Evolutionary conservation across 2,329 filamentous ascomycete genomes (phyloP), one percentile per base, ranked within the genome.

Genomic region (Pseudogymnoascus sp.): DNA sequence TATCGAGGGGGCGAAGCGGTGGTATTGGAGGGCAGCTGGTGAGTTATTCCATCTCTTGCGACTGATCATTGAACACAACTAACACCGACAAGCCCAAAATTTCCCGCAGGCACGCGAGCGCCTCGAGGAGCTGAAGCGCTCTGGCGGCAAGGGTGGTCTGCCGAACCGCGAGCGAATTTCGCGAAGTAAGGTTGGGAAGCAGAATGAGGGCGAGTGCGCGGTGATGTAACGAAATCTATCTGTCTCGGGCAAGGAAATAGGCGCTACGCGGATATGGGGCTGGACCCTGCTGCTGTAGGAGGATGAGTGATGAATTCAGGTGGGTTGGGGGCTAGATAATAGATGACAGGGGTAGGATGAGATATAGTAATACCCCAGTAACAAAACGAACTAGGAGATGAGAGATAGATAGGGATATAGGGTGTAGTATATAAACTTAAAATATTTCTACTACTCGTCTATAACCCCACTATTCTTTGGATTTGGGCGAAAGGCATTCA

Each of bases 21-120:
- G 94, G 94, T 99, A 99, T 77, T 97, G 92, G 83, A 83, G 93
- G 74, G 92, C 94, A 75, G 94, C 94, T 72, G 89, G 93, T 97
- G 81, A 85, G 91, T 86, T 63, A 60, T 60, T 59, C 36, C 27
- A 3, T 59, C 18, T 63, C 63, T 42, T 48, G 21, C 13, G 25
- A n/a, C 25, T 48, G 21, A 21, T 18, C 40, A 25, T 48, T 55
- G 35, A 63, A 60, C 62, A 67, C 63, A 63, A 55, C 39, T 61
- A 9, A 61, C 60, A 10, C 13, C 29, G 4, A 64, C 60, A 67
- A 96, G 93, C 92, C 63, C 93, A 97, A 78, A 91, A 95, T 71
- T 96, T 95, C 72, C 89, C 90, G 48, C 96, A 97, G 74, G 94
- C 94, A 12, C 86, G 93, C 63, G 92, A 97, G 71, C 85, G 93